Percentiles rank a stretch among this genome's conserved stretches.
Conservation (phyloP, 768 basidiomycete genomes). For the Piloderma croceum region DNA sequence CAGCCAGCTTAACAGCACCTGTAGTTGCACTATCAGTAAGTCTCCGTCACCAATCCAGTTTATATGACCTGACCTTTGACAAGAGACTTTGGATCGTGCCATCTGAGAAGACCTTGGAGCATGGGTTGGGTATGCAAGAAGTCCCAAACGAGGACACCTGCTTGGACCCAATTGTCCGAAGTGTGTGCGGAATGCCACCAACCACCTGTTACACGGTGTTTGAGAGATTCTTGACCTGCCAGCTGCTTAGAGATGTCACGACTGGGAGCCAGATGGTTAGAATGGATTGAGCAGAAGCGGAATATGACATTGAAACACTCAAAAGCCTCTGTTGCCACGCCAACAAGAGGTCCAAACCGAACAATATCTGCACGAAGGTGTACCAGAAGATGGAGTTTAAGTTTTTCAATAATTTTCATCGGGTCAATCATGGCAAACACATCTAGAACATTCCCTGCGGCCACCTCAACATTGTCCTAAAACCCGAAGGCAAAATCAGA, state of each 20-base stretch:
- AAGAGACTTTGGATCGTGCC: slow-evolving; percentile 5
- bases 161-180: slow-evolving; percentile 6
- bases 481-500: slow-evolving; percentile 6
- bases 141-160: slow-evolving; percentile 10
- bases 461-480: slow-evolving; percentile 11
- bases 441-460: slow-evolving; percentile 32
- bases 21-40: too few species aligned
- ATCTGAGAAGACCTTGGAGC: slow-evolving; percentile 19
- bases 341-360: slow-evolving; percentile 32
- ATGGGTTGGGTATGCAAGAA: slow-evolving; percentile 9
- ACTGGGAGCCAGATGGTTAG: slow-evolving; percentile 40
- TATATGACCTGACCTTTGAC: too few species aligned
- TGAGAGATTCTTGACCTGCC: slow-evolving; percentile 16
- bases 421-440: slow-evolving; percentile 29
- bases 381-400: slow-evolving; percentile 32
- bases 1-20: too few species aligned
- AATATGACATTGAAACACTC: slow-evolving; percentile 42
- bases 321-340: slow-evolving; percentile 29
- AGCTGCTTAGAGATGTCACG: slow-evolving; percentile 30
- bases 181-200: too few species aligned
- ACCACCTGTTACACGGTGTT: slow-evolving; percentile 21
- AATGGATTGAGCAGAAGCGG: slow-evolving; percentile 32
- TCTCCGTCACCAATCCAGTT: too few species aligned
- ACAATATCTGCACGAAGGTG: slow-evolving; percentile 30
- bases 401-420: slow-evolving; percentile 29